These are phyloP conservation scores for Combretum micranthum DNA, from an alignment of 345 rosid species.

Conservation along the genomic window DNA sequence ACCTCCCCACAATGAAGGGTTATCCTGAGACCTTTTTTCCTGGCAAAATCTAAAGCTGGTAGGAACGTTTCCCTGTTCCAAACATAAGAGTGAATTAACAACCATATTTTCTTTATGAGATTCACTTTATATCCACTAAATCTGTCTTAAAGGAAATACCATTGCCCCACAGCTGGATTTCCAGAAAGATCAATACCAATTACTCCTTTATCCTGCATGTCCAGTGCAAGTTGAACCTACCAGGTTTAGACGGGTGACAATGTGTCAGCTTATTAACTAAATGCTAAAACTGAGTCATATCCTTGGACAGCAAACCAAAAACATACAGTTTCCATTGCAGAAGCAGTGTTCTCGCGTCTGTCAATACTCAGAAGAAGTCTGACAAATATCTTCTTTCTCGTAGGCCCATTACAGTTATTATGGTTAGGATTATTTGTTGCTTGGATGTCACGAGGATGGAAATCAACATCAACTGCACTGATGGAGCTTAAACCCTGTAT, in stretches of 20 bases:
- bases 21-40: conserved; percentile 62
- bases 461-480: conserved; percentile 54
- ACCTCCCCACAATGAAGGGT: conserved; percentile 99
- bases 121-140: no score
- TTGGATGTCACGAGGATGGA: conserved; percentile 19
- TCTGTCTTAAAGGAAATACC: conserved; percentile 29
- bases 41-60: conserved; percentile 71
- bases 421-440: conserved; percentile 7
- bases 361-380: conserved; percentile 97
- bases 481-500: conserved; percentile 62
- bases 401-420: conserved; percentile 26
- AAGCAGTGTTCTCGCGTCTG: conserved; percentile 76
- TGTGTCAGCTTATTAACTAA: conserved; percentile 3
- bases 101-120: no score
- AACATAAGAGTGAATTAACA: not conserved
- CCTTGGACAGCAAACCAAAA: not conserved
- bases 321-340: conserved; percentile 94
- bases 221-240: conserved; percentile 86
- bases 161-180: conserved; percentile 81
- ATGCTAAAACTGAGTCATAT: not conserved
- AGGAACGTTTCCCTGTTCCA: conserved; percentile 57
- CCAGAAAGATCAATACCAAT: conserved; percentile 97
- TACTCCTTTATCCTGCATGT: conserved; percentile 68
- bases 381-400: conserved; percentile 64
- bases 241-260: conserved; percentile 4